Evolutionary conservation across 2,329 filamentous ascomycete genomes (phyloP), one percentile per base, ranked within the genome.

Genomic region (Colletotrichum noveboracense): DNA sequence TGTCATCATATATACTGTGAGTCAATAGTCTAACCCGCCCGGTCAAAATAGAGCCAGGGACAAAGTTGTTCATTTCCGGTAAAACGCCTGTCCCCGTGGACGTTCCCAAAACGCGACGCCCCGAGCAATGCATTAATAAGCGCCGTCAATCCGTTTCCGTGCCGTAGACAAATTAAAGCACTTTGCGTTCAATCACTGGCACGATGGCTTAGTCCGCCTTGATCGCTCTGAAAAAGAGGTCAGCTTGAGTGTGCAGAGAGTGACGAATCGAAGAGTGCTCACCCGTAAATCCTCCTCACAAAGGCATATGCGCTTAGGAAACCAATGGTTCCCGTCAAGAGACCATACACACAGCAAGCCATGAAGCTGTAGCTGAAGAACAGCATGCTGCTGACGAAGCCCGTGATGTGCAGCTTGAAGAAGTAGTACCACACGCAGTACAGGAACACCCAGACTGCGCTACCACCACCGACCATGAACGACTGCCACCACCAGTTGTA

Each of bases 401-500:
- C 95, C 7, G 92, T 91, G 78, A 98, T 95, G 83, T 96, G 94
- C 71, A 98, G 88, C 83, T 94, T 95, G 78, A 92, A 92, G 79
- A 92, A 89, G 85, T 95, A 97, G 86, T 96, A 97, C 93, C 94
- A 98, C 66, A 93, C 87, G 83, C 94, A 95, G 86, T 97, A 97
- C 48, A 91, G 83, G 82, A 96, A 97, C 48, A 98, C 91, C 95
- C 95, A 98, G 76, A 95, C 84, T 8, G 94, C 91, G 79, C 93
- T 95, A 79, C 93, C 92, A 64, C 93, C 94, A 60, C 95, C 95
- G 10, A 96, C 91, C 65, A 95, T 85, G 86, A 98, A 97, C 67
- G 94, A 95, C 83, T 95, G 94, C 95, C 95, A 97, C 94, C 94
- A 97, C 95, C 95, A 98, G 83, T 95, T 91, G 85, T 97, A 94